These are phyloP conservation scores for Stemphylium lycopersici DNA, from an alignment of 2,329 filamentous ascomycete genomes.

Conservation along the genomic window DNA sequence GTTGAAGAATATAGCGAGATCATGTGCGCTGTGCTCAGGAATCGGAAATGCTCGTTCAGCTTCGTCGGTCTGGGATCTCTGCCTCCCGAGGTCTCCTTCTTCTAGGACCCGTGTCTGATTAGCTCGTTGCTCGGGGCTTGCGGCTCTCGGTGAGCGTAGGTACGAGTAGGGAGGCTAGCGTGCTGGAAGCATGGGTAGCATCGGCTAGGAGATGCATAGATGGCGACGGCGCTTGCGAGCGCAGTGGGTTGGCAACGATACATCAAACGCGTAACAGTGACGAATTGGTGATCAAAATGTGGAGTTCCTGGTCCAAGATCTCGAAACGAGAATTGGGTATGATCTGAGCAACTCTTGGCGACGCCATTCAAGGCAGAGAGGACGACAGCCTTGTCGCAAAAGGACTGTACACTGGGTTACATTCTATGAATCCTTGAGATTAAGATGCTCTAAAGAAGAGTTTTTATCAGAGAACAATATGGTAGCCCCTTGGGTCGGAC, in stretches of 20 bases:
- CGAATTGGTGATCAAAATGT: conserved; percentile 1
- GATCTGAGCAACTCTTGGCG: conserved; percentile 11
- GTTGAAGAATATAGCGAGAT: not conserved
- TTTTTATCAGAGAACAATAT: not conserved
- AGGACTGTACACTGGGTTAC: not conserved
- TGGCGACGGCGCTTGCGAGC: not conserved
- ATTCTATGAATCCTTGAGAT: not conserved
- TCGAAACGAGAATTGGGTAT: conserved; percentile 7
- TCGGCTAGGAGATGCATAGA: not conserved
- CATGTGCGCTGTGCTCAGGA: no score
- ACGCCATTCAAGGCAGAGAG: not conserved
- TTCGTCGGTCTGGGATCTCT: not conserved
- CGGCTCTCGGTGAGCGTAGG: not conserved
- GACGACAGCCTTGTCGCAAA: not conserved
- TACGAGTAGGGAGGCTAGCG: not conserved
- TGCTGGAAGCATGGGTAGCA: not conserved
- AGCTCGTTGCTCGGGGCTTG: not conserved
- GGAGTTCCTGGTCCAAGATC: not conserved
- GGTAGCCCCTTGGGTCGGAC: not conserved
- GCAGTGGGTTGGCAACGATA: not conserved
- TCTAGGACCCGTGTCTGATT: not conserved
- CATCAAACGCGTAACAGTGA: not conserved
- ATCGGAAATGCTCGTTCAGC: not conserved
- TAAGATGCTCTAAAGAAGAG: not conserved
- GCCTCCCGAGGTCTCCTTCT: not conserved